A percentile compares a stretch with the other conserved stretches of the same genome.
Evolutionary conservation across 2,329 filamentous ascomycete genomes (phyloP).

Genomic region (Shiraia sp.): DNA sequence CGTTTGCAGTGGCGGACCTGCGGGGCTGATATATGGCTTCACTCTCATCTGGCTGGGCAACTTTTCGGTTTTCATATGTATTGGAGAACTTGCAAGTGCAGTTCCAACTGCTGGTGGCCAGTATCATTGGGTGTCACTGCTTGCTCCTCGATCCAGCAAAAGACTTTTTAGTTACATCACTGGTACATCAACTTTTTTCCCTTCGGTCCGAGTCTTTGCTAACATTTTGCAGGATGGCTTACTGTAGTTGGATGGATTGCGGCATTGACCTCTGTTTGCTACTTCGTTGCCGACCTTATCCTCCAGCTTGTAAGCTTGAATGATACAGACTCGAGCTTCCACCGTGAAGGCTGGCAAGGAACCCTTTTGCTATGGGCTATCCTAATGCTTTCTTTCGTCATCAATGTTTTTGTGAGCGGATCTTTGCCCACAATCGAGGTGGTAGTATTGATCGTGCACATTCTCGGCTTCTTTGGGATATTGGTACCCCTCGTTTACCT

Average conservation of each 20-base stretch:
- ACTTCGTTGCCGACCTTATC: conserved; percentile 40
- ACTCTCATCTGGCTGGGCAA: conserved; percentile 44
- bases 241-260: conserved; percentile 51
- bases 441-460: conserved; percentile 53
- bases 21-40: conserved; percentile 44
- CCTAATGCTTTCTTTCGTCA: conserved; percentile 45
- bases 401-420: conserved; percentile 54
- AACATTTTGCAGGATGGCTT: conserved; percentile 44
- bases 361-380: conserved; percentile 55
- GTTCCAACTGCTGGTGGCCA: conserved; percentile 46
- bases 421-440: conserved; percentile 56
- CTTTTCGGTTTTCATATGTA: conserved; percentile 42
- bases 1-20: conserved; percentile 37
- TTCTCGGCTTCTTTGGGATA: conserved; percentile 58
- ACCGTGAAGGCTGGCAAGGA: conserved; percentile 52
- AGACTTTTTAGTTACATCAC: conserved; percentile 52
- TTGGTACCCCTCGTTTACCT: conserved; percentile 48
- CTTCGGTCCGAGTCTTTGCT: conserved; percentile 9
- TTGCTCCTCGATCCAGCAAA: conserved; percentile 48
- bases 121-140: conserved; percentile 49
- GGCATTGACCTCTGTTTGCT: conserved; percentile 41
- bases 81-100: conserved; percentile 45
- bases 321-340: conserved; percentile 42
- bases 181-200: conserved; percentile 17
- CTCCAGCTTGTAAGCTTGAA: conserved; percentile 46